Percentiles rank a stretch among this genome's conserved stretches.
Conservation (phyloP, 2,329 filamentous ascomycete genomes). For the Ophiostoma sp. region DNA sequence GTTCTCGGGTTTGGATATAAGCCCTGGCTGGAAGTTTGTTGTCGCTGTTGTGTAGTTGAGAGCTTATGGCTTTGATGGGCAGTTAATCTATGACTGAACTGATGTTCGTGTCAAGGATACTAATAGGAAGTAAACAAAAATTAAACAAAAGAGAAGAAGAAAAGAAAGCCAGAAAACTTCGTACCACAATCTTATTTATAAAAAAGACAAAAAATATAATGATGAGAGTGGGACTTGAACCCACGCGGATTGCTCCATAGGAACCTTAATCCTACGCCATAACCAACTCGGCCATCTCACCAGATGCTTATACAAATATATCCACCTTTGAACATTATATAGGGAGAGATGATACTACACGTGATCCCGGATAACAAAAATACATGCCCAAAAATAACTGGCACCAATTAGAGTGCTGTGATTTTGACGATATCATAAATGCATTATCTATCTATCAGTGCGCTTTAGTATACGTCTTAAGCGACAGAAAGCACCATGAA, state of each 20-base stretch:
- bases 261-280: slow-evolving; percentile 32
- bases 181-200: slow-evolving; percentile 3
- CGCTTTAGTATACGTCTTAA: too few species aligned
- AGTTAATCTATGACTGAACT: too few species aligned
- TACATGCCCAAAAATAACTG: too few species aligned
- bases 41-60: too few species aligned
- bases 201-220: slow-evolving; percentile 21
- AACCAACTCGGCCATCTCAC: slow-evolving; percentile 31
- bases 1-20: neutral
- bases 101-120: too few species aligned
- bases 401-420: too few species aligned
- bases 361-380: neutral
- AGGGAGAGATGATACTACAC: neutral
- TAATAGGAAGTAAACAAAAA: neutral
- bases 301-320: neutral
- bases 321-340: neutral
- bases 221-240: slow-evolving; percentile 39
- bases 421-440: too few species aligned
- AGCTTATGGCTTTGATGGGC: neutral
- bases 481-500: too few species aligned
- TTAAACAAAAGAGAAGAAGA: neutral
- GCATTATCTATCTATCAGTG: too few species aligned
- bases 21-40: neutral
- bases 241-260: slow-evolving; percentile 35
- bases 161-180: neutral